Evolutionary conservation across 2,329 filamentous ascomycete genomes (phyloP), one percentile per base, ranked within the genome.

Genomic region (Sporothrix humicola): DNA sequence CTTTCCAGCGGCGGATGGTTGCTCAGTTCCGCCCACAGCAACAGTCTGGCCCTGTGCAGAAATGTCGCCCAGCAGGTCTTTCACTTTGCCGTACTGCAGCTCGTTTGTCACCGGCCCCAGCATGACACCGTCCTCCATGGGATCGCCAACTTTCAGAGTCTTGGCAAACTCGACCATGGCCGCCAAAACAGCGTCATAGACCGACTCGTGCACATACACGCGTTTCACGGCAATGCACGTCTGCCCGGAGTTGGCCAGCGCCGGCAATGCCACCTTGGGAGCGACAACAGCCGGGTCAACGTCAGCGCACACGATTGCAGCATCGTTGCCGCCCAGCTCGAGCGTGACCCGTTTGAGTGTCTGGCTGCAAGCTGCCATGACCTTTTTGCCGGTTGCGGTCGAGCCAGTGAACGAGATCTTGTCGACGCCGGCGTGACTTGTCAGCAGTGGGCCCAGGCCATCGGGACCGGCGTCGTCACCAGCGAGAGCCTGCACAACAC

Each of bases 351-450:
- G 61, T n/a, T 65, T 65, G 7, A 65, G 37, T 2, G 61, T 65
- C n/a, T 46, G 17, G 37, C 17, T 20, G 8, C 37, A 44, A 15
- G 61, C 61, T 2, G 37, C 61, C 61, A 65, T 46, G 61, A 65
- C 61, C n/a, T 12, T 46, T 15, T 69, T 52, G 12, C 65, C 65
- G 1, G 65, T 69, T 6, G 44, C 65, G 12, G 42, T 69, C 20
- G 65, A 69, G 3, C 65, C 65, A 1, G 65, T 69, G n/a, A 69
- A 69, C 6, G 65, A 69, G 6, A 69, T 23, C 23, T 69, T 69
- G 46, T 42, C n/a, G 12, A 69, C 42, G 46, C 65, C 65, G 46
- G 44, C 10, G 17, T 69, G 65, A 3, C 15, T n/a, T 4, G 65
- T 69, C 23, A 69, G 2, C 20, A 42, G 42, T 5, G 65, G 65